Evolutionary conservation across 805 yeast species (phyloP).

Genomic region (Myxozyma melibiosi): DNA sequence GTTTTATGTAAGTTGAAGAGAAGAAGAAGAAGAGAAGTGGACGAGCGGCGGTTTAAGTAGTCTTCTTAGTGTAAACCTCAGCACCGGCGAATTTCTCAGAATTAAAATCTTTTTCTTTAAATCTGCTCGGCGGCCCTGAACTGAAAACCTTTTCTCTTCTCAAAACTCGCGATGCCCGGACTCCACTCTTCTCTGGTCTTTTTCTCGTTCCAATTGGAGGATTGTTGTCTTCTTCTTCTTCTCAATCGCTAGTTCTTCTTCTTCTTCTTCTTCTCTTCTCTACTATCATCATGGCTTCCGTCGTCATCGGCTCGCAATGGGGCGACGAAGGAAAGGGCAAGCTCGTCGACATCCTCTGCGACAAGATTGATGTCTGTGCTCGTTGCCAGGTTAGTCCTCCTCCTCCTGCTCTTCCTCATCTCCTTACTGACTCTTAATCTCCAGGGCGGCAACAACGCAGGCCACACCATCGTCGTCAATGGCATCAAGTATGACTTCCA

Average conservation of each 20-base stretch:
- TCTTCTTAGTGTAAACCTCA: background rate
- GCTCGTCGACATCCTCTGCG: constrained; percentile 92
- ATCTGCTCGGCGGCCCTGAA: no score
- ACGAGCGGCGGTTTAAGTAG: background rate
- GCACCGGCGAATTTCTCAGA: no score
- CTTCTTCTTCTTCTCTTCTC: background rate
- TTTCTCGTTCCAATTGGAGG: background rate
- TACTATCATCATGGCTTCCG: constrained; percentile 49
- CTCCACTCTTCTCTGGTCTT: background rate
- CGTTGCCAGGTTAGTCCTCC: constrained; percentile 59
- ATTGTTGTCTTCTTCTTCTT: background rate
- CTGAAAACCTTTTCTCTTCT: constrained; percentile 9
- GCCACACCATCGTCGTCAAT: constrained; percentile 95
- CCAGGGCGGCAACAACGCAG: constrained; percentile 98
- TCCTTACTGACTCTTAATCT: background rate
- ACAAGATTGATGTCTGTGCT: constrained; percentile 93
- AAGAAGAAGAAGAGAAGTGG: background rate
- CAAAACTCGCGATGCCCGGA: constrained; percentile 21
- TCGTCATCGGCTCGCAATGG: constrained; percentile 98
- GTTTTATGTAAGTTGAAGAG: constrained; percentile 22
- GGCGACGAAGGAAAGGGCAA: constrained; percentile 99
- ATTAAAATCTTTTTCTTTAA: no score
- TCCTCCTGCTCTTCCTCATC: background rate
- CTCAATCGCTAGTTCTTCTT: background rate
- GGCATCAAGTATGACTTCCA: constrained; percentile 93